Base-by-base conservation (phyloP, 768 basidiomycete species). In the Mycena filopes region DNA sequence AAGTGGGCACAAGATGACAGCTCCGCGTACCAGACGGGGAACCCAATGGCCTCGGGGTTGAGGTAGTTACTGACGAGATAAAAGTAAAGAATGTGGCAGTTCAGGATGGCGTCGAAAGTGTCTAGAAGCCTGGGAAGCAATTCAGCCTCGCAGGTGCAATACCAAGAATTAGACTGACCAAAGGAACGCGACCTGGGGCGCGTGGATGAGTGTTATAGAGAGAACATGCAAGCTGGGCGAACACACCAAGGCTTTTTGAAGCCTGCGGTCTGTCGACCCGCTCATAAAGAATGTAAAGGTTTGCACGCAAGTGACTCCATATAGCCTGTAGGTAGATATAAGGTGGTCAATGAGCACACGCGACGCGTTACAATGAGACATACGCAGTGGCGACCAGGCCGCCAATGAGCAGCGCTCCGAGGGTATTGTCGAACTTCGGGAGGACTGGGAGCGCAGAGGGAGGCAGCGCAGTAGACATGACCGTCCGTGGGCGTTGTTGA, bases 1-100 rank as follows among this genome's bases (percentile, higher is more conserved):
- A 23, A 42, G 31, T 64, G 23, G 59, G 12, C 28, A 15, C 23
- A 9, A 12, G 15, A 47, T 25, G 23, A 58, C 42, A 54, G 58
- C 26, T 13, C 13, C n/a, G 71, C 84, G 40, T 51, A 86, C 88
- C 88, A 89, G 12, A 85, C 78, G 0, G 84, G 83, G 23, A 67
- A 63, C 16, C 70, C 11, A 21, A 89, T 75, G 3, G 86, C 81
- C 20, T 74, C 8, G 3, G 83, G 81, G 67, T 85, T 83, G 60
- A 83, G 72, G 68, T 82, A 89, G 74, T 89, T 87, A 43, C 71
- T 75, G 45, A 89, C 85, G 54, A 88, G 79, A 67, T 89, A 89
- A 69, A 80, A 80, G 67, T 89, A 90, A 41, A 86, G 77, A 65
- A 87, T 81, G 70, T 89, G 88, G 51, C 79, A 78, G 48, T 83